A percentile compares a stretch with the other conserved stretches of the same genome.
phyloP scores from a whole-genome alignment of 2,329 filamentous ascomycete species.

The Samsoniella hepiali region DNA sequence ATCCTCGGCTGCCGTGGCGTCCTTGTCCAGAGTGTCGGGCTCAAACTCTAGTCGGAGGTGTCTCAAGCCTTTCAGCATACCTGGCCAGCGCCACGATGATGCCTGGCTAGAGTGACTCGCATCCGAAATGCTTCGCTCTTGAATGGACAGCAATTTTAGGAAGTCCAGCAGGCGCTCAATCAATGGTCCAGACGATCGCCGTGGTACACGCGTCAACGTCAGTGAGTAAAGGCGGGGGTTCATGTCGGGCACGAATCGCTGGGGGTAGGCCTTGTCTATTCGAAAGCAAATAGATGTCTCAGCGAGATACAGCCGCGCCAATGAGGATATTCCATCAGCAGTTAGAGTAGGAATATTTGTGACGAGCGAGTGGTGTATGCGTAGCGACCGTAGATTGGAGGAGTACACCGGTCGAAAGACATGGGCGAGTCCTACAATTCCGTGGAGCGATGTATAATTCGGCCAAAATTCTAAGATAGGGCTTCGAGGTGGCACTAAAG shows the following conservation, averaged over 20 bases:
- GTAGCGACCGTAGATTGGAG: constrained; percentile 50
- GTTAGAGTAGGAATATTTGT: constrained; percentile 50
- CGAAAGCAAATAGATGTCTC: constrained; percentile 44
- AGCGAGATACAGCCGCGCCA: constrained; percentile 39
- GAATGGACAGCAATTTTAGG: constrained; percentile 43
- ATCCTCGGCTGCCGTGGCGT: constrained; percentile 31
- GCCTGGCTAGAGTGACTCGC: constrained; percentile 19
- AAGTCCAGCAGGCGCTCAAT: constrained; percentile 47
- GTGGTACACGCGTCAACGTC: constrained; percentile 53
- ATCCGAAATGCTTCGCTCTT: constrained; percentile 46
- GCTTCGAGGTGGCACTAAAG: constrained; percentile 27
- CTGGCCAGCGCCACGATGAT: constrained; percentile 37
- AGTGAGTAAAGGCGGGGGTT: constrained; percentile 54
- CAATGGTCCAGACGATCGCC: constrained; percentile 49
- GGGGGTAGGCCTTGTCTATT: constrained; percentile 45
- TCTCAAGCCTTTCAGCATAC: constrained; percentile 49
- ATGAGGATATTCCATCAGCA: constrained; percentile 34
- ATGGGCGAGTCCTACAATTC: constrained; percentile 44
- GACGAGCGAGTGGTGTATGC: constrained; percentile 58
- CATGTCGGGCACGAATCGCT: constrained; percentile 50
- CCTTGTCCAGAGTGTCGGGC: constrained; percentile 38
- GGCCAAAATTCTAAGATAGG: constrained; percentile 26
- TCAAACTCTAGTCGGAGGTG: constrained; percentile 55
- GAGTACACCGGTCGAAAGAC: constrained; percentile 52
- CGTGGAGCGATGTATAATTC: constrained; percentile 35